Percentiles rank a stretch among this genome's conserved stretches.
Evolutionary conservation across 31 red algal species (phyloP).

Genomic region (Odonthalia washingtoniensis): DNA sequence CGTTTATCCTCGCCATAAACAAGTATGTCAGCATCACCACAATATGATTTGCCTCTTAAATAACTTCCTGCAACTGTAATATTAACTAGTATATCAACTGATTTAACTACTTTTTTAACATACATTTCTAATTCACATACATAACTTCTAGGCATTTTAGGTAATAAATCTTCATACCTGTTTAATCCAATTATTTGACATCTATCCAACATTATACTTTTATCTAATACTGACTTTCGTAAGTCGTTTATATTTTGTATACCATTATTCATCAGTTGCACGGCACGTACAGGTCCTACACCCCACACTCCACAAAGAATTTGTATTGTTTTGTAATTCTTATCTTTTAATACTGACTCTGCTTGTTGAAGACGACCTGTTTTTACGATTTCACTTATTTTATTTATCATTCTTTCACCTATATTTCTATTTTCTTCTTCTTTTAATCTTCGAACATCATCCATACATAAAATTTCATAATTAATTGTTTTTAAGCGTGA

Average conservation of each 20-base stretch:
- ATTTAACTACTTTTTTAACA: conserved; percentile 55
- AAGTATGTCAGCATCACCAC: conserved; percentile 76
- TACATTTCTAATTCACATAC: conserved; percentile 65
- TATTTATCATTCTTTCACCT: conserved; percentile 51
- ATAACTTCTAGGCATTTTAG: conserved; percentile 58
- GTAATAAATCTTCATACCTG: conserved; percentile 69
- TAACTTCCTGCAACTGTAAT: conserved; percentile 79
- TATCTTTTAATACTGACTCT: conserved; percentile 50
- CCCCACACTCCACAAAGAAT: conserved; percentile 74
- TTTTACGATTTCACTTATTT: conserved; percentile 68
- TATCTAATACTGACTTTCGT: conserved; percentile 23
- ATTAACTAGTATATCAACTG: conserved; percentile 33
- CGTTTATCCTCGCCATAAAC: conserved; percentile 41
- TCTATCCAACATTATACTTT: conserved; percentile 49
- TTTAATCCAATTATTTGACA: conserved; percentile 71
- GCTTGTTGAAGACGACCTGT: conserved; percentile 63
- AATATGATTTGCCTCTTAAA: conserved; percentile 61
- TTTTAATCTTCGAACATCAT: conserved; percentile 40
- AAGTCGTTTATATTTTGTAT: conserved; percentile 53
- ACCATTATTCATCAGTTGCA: conserved; percentile 50
- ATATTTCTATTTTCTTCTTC: conserved; percentile 2
- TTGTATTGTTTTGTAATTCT: conserved; percentile 41
- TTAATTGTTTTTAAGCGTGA: conserved; percentile 46
- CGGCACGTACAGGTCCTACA: conserved; percentile 65
- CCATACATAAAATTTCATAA: conserved; percentile 57